Evolutionary conservation across 2,329 filamentous ascomycete species (phyloP).

Genomic region (Cryphonectria naterciae): DNA sequence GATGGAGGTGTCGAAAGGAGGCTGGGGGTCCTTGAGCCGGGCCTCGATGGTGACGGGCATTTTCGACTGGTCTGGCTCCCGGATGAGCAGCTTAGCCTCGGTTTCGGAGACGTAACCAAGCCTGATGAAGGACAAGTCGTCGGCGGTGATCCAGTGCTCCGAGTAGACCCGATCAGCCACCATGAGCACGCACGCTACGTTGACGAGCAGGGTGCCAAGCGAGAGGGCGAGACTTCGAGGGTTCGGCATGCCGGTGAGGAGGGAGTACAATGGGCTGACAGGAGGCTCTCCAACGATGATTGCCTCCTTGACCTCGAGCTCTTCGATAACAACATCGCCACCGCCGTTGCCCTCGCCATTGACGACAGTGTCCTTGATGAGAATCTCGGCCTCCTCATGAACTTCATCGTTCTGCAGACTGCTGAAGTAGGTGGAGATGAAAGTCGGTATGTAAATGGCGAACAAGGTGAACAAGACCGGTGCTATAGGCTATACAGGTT

Average conservation of each 20-base stretch:
- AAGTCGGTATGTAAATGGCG: slow-evolving; percentile 67
- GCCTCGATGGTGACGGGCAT: slow-evolving; percentile 78
- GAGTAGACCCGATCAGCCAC: slow-evolving; percentile 79
- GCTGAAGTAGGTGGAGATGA: slow-evolving; percentile 60
- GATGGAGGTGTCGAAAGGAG: slow-evolving; percentile 57
- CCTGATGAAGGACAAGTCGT: slow-evolving; percentile 83
- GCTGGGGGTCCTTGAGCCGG: slow-evolving; percentile 55
- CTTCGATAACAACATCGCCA: slow-evolving; percentile 46
- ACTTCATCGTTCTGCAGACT: slow-evolving; percentile 62
- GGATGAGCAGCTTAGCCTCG: slow-evolving; percentile 79
- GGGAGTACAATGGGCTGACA: slow-evolving; percentile 61
- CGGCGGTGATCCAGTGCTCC: slow-evolving; percentile 70
- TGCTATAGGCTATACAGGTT: slow-evolving; percentile 31
- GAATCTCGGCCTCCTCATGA: slow-evolving; percentile 63
- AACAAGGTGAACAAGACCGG: slow-evolving; percentile 62
- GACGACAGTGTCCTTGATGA: slow-evolving; percentile 52
- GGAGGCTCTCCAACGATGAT: slow-evolving; percentile 62
- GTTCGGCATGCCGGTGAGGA: slow-evolving; percentile 78
- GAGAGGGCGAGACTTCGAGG: slow-evolving; percentile 70
- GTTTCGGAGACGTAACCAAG: slow-evolving; percentile 84
- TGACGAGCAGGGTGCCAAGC: slow-evolving; percentile 70
- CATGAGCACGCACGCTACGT: slow-evolving; percentile 69
- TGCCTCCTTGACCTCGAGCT: slow-evolving; percentile 67
- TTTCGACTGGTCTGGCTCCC: slow-evolving; percentile 77
- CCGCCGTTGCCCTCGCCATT: slow-evolving; percentile 34